These are phyloP conservation scores for Vigna reflexopilosa DNA, from an alignment of 306 rosid species.

Conservation along the genomic window DNA sequence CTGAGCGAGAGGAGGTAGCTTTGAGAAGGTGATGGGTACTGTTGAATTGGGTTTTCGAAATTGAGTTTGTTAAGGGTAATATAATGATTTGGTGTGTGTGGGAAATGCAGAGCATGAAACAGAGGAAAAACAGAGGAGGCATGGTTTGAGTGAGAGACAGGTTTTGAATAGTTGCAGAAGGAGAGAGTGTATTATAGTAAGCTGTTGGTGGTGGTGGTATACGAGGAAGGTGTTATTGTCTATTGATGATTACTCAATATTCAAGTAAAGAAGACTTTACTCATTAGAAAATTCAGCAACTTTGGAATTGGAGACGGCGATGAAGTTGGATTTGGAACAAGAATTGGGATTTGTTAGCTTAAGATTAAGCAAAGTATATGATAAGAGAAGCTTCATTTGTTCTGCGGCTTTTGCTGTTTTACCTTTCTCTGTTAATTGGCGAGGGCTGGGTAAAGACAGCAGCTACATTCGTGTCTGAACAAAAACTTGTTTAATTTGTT, in stretches of 20 bases:
- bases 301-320: background rate
- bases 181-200: conserved; percentile 31
- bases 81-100: conserved; percentile 47
- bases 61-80: conserved; percentile 69
- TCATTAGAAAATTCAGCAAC: background rate
- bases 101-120: conserved; percentile 53
- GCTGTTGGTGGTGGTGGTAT: conserved; percentile 29
- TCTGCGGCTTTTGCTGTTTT: conserved; percentile 12
- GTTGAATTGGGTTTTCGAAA: conserved; percentile 69
- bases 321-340: conserved; percentile 13
- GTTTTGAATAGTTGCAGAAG: background rate
- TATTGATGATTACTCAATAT: background rate
- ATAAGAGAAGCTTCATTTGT: background rate
- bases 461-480: too few species aligned
- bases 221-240: conserved; percentile 26
- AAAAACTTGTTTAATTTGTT: too few species aligned
- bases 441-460: conserved; percentile 9
- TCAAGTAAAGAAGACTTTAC: too few species aligned
- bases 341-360: conserved; percentile 35
- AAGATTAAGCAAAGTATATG: conserved; percentile 37
- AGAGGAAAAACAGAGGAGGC: conserved; percentile 62
- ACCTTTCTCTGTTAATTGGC: conserved; percentile 14
- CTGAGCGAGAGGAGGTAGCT: conserved; percentile 68
- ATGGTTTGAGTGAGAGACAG: conserved; percentile 41
- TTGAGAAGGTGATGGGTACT: conserved; percentile 80